Conservation (phyloP, 306 rosid genomes). For the Argentina anserina region DNA sequence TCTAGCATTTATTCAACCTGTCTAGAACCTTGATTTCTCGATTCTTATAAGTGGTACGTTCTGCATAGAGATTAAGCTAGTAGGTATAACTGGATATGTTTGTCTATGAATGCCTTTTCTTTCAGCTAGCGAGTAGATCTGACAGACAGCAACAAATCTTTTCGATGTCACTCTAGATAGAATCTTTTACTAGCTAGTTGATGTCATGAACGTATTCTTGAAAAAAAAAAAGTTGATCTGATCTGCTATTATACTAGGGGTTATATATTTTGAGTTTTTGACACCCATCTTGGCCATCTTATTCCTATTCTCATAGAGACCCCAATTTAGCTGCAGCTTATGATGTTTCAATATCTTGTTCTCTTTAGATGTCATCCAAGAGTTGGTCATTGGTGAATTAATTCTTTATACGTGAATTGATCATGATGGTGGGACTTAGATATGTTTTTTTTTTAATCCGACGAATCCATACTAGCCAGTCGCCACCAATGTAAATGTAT, state of each 20-base stretch:
- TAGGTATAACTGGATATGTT: neutral
- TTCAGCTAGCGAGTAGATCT: neutral
- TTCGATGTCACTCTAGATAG: constrained; percentile 9
- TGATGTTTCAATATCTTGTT: neutral
- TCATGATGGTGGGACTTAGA: neutral
- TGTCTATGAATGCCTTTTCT: neutral
- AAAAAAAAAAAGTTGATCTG: neutral
- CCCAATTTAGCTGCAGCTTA: neutral
- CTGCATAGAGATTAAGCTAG: neutral
- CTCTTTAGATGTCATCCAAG: constrained; percentile 6
- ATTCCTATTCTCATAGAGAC: constrained; percentile 16
- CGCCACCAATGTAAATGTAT: neutral
- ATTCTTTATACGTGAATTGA: constrained; percentile 2
- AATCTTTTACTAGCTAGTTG: constrained; percentile 8
- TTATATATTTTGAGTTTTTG: neutral
- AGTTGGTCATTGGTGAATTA: neutral
- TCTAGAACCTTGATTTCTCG: constrained; percentile 2
- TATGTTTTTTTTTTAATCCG: constrained; percentile 4
- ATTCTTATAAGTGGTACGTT: neutral
- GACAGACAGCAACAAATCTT: neutral
- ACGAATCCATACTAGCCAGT: neutral
- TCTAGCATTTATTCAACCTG: neutral
- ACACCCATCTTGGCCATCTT: constrained; percentile 8
- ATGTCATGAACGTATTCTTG: neutral
- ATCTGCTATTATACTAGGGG: neutral